Evolutionary conservation across 2,329 filamentous ascomycete species (phyloP), one percentile per base, ranked within the genome.

Genomic region (Sporothrix inflata): DNA sequence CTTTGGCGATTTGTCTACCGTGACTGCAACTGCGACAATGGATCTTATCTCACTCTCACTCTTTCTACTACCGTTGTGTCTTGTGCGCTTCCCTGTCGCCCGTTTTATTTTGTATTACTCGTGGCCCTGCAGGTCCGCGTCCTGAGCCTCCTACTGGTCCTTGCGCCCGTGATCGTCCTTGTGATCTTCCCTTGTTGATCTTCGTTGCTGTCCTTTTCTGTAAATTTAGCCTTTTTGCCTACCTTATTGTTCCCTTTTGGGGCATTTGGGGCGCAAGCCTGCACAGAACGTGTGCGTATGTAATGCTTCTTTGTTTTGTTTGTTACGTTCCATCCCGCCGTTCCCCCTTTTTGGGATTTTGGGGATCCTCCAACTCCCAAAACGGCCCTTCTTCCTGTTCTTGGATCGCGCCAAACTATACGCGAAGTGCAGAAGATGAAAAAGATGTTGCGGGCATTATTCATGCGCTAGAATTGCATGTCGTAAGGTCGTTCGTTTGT

Each of bases 31-130:
- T 12, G 27, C 55, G 57, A 21, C 38, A 16, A 63, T 2, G 34
- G 57, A 63, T 63, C 34, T 63, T 14, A 57, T 55, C 53, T 42
- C 68, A 63, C 16, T 16, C 45, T n/a, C n/a, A n/a, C n/a, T 49
- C 5, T 16, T 8, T 5, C 34, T 21, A 30, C 8, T 14, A 7
- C 24, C 27, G 12, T 47, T 65, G 11, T 65, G 11, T 30, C 38
- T 47, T 42, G 60, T 27, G 21, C n/a, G 60, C 60, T 45, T 47
- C 38, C 21, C 9, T 65, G 40, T 65, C 38, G 7, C 21, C 38
- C 21, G 4, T 3, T 16, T 42, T 24, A 34, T 42, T 45, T 63
- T 4, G 60, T 45, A 40, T 63, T 27, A 30, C 21, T 47, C 40
- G 16, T 27, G 11, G 40, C 42, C 57, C 34, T 63, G 57, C 57